phyloP scores from a whole-genome alignment of 805 yeast species.

The Clavispora phyllophila region DNA sequence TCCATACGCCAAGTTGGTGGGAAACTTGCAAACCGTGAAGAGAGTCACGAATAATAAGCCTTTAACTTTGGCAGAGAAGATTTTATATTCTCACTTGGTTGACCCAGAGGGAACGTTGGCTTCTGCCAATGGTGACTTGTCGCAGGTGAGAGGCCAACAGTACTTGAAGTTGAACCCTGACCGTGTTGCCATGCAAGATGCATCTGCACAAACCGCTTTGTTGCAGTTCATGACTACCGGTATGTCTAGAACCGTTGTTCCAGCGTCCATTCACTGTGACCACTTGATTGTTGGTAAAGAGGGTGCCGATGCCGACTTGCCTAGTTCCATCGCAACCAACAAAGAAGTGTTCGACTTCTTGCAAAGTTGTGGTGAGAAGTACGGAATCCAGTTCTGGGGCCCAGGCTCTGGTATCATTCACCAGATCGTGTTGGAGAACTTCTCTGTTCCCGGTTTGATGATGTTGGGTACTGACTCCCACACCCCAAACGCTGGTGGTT shows the following conservation, averaged over 20 bases:
- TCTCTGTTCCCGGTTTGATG: conserved; percentile 93
- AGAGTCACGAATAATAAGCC: conserved; percentile 64
- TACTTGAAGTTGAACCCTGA: conserved; percentile 94
- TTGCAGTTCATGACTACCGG: conserved; percentile 98
- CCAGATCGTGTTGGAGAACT: conserved; percentile 95
- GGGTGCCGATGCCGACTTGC: conserved; percentile 83
- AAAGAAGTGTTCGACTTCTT: conserved; percentile 94
- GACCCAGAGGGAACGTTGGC: conserved; percentile 79
- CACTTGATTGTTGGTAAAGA: conserved; percentile 96
- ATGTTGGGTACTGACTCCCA: conserved; percentile 98
- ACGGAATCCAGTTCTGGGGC: conserved; percentile 98
- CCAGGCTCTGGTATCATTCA: conserved; percentile 99
- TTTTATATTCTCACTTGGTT: conserved; percentile 86
- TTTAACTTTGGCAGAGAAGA: conserved; percentile 90
- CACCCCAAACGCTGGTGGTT: conserved; percentile 98
- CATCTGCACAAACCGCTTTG: conserved; percentile 99
- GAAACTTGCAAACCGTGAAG: conserved; percentile 60
- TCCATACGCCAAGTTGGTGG: conserved; percentile 73
- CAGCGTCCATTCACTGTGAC: conserved; percentile 96
- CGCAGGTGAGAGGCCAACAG: conserved; percentile 73
- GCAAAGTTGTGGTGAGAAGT: conserved; percentile 87
- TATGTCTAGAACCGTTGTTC: conserved; percentile 80
- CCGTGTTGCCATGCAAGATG: conserved; percentile 99
- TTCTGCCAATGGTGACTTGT: conserved; percentile 40
- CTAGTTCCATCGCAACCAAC: conserved; percentile 76